Evolutionary conservation across 192 early-diverging fungal genomes (phyloP).

Genomic region (Chytriomyces hyalinus): DNA sequence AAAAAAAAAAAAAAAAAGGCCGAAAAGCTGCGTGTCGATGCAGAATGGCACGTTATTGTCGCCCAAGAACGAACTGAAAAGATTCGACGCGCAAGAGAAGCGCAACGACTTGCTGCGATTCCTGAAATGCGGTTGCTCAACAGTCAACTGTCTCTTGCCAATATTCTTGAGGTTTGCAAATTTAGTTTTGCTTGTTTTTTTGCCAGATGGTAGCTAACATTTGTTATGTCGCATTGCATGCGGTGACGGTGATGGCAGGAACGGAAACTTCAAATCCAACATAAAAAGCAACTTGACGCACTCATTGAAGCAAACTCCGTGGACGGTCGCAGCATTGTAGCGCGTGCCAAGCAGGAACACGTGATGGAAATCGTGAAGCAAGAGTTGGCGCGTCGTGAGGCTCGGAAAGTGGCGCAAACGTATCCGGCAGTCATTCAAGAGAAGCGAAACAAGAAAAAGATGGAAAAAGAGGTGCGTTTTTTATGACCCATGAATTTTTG

Average conservation of each 20-base stretch:
- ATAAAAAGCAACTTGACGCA: conserved; percentile 14
- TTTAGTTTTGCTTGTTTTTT: neutral
- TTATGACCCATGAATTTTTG: neutral
- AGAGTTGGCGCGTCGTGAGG: conserved; percentile 15
- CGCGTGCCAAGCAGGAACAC: conserved; percentile 3
- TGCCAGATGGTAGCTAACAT: neutral
- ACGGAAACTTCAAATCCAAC: conserved; percentile 25
- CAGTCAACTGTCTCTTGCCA: conserved; percentile 11
- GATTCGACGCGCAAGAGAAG: neutral
- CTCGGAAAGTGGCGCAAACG: conserved; percentile 14
- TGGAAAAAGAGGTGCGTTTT: neutral
- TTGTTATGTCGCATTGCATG: neutral
- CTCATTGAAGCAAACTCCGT: neutral
- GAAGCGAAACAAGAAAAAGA: conserved; percentile 8
- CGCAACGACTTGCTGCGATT: neutral
- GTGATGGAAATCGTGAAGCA: conserved; percentile 18
- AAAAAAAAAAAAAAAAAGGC: neutral
- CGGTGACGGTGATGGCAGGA: conserved; percentile 5
- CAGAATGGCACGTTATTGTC: conserved; percentile 22
- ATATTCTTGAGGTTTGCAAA: conserved; percentile 22
- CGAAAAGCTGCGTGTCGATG: conserved; percentile 15
- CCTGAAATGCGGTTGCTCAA: conserved; percentile 19
- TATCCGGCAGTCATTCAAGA: conserved; percentile 15
- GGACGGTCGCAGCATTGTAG: neutral
- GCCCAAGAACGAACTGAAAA: conserved; percentile 10